phyloP scores from a whole-genome alignment of 1,284 basidiomycete species.

The Austropuccinia psidii region DNA sequence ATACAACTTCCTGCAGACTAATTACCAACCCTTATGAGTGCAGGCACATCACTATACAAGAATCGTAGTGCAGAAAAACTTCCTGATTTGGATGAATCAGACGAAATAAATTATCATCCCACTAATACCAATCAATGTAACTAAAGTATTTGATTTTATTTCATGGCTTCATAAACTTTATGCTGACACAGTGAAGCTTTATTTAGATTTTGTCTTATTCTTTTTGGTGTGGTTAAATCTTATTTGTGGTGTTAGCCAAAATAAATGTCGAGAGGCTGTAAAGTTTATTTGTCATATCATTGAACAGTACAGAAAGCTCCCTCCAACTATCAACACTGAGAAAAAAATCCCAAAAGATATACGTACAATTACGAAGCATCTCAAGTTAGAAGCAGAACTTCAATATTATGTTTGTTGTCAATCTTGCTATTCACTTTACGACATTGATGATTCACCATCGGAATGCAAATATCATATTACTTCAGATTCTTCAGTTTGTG shows the following conservation, averaged over 20 bases:
- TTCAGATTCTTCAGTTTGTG: neutral
- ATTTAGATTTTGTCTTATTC: neutral
- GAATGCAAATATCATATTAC: neutral
- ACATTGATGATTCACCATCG: neutral
- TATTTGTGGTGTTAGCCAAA: conserved; percentile 8
- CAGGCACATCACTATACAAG: too few species aligned
- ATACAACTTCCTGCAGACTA: neutral
- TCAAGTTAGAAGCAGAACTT: neutral
- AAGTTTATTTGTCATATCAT: neutral
- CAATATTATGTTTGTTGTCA: neutral
- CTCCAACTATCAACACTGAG: neutral
- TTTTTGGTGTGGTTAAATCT: conserved; percentile 14
- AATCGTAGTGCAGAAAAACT: too few species aligned
- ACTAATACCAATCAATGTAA: too few species aligned
- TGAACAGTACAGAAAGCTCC: neutral
- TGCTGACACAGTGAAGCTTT: neutral
- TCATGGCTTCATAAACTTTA: too few species aligned
- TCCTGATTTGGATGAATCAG: too few species aligned
- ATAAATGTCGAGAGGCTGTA: neutral
- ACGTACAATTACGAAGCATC: neutral
- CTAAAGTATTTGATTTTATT: too few species aligned
- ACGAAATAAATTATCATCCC: neutral
- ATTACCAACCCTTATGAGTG: too few species aligned
- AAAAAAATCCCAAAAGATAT: conserved; percentile 2
- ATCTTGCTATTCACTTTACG: neutral